Conservation (phyloP, 2,329 filamentous ascomycete species). For the Exophiala aquamarina region DNA sequence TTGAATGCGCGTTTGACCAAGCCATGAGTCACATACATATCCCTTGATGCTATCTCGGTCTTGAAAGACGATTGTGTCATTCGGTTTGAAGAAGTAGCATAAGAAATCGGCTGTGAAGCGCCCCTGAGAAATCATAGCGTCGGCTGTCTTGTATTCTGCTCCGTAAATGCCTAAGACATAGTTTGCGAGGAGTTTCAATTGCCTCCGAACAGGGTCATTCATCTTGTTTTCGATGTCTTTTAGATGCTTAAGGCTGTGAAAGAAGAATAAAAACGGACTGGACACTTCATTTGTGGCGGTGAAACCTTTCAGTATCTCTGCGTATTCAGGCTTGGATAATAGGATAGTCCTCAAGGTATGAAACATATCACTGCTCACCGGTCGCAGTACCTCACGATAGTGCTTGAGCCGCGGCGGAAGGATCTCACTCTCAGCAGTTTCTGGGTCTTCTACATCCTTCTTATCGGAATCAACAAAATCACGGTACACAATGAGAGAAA, state of each 20-base stretch:
- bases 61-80: neutral
- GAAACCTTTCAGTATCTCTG: no score
- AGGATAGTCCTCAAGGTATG: neutral
- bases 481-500: constrained; percentile 2
- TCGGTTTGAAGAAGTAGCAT: constrained; percentile 1
- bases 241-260: constrained; percentile 1
- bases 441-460: neutral
- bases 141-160: neutral
- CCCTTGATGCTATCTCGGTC: neutral
- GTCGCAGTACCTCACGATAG: neutral
- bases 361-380: neutral
- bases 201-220: neutral
- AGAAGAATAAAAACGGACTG: neutral
- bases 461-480: neutral
- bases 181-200: no score
- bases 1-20: neutral
- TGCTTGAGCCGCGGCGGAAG: neutral
- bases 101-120: neutral
- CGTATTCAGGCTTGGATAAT: neutral
- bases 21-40: neutral
- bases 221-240: neutral
- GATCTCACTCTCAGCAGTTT: neutral
- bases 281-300: neutral
- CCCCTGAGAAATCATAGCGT: neutral
- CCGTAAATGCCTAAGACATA: neutral